Evolutionary conservation across 305 asterid genomes (phyloP).

Genomic region (Ilex paraguariensis): DNA sequence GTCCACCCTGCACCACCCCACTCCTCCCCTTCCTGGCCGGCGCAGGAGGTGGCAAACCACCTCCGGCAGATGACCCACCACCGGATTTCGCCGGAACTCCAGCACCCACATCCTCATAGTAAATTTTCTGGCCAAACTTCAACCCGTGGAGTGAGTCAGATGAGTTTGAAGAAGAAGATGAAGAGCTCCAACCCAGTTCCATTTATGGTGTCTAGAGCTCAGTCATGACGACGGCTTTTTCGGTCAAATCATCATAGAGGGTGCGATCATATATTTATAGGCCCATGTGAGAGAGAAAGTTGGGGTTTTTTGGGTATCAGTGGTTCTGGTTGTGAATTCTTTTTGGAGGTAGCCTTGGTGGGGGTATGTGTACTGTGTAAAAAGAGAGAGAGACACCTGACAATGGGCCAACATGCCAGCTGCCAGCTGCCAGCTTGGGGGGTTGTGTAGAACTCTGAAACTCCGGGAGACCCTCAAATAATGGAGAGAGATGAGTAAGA

Average conservation of each 20-base stretch:
- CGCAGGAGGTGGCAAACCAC: conserved; percentile 20
- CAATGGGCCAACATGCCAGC: too few species aligned
- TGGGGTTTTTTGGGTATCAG: too few species aligned
- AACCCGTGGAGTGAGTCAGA: conserved; percentile 33
- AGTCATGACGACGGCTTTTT: conserved; percentile 22
- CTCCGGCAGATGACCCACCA: background rate
- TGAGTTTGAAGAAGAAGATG: conserved; percentile 14
- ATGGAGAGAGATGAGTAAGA: too few species aligned
- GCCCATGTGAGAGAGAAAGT: background rate
- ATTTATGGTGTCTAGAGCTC: conserved; percentile 27
- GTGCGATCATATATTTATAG: background rate
- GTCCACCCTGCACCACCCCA: conserved; percentile 33
- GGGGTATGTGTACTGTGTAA: too few species aligned
- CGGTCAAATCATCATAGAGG: conserved; percentile 17
- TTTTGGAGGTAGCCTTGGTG: too few species aligned
- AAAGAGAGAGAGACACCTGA: too few species aligned
- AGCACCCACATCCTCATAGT: conserved; percentile 34
- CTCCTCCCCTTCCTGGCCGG: conserved; percentile 44
- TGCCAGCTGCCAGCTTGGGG: too few species aligned
- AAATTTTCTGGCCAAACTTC: conserved; percentile 44
- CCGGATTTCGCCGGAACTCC: conserved; percentile 10
- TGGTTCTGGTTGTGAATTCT: too few species aligned
- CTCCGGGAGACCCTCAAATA: too few species aligned
- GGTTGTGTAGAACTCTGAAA: too few species aligned
- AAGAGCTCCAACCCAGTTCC: conserved; percentile 35